Evolutionary conservation across 768 basidiomycete species (phyloP).

Genomic region (Hemileccinum rubropunctum): DNA sequence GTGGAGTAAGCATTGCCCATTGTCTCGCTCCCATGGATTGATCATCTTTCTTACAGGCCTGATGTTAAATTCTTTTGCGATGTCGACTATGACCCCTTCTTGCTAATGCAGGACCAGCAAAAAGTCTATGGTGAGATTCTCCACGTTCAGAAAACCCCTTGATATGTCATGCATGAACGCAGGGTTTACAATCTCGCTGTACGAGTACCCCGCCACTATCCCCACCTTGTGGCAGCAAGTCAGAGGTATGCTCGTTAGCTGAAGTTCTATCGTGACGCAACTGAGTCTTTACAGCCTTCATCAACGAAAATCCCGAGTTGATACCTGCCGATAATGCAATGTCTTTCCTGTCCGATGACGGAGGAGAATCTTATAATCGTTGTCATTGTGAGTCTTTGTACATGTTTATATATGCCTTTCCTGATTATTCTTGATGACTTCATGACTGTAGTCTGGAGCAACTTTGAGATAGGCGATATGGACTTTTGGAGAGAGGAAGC

Average conservation of each 20-base stretch:
- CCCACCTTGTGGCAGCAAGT: conserved; percentile 75
- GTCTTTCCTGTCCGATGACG: conserved; percentile 68
- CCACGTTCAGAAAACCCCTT: conserved; percentile 16
- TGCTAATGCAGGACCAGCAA: conserved; percentile 73
- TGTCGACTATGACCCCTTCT: conserved; percentile 74
- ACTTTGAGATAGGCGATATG: conserved; percentile 86
- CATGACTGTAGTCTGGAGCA: conserved; percentile 56
- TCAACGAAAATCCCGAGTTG: conserved; percentile 57
- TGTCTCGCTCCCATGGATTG: conserved; percentile 5
- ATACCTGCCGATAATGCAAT: conserved; percentile 65
- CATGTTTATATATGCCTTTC: background rate
- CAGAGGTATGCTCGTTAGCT: conserved; percentile 45
- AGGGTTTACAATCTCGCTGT: conserved; percentile 80
- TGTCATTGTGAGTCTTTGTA: conserved; percentile 62
- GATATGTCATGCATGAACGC: conserved; percentile 13
- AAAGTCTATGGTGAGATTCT: conserved; percentile 70
- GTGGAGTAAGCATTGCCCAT: conserved; percentile 60
- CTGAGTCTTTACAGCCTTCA: conserved; percentile 54
- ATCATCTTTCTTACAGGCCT: conserved; percentile 45
- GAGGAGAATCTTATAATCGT: conserved; percentile 68
- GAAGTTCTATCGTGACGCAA: background rate
- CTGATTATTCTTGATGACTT: background rate
- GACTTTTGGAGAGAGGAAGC: conserved; percentile 86
- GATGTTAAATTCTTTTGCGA: conserved; percentile 82
- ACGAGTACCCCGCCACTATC: conserved; percentile 79